Conservation (phyloP, 306 rosid genomes). For the Prosopis cineraria region DNA sequence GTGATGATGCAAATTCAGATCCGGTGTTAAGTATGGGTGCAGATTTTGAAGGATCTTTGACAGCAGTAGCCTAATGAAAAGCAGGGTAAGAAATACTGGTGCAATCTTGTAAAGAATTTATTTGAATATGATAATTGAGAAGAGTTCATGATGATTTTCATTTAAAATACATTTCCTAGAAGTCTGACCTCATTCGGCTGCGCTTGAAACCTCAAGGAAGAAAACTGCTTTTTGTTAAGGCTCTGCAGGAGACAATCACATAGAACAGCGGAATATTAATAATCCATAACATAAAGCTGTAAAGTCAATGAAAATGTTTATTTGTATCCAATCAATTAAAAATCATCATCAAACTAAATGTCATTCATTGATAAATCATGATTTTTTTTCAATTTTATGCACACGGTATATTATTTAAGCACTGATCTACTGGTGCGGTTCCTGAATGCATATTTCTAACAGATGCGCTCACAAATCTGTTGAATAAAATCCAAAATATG, state of each 20-base stretch:
- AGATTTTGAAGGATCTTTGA: conserved; percentile 66
- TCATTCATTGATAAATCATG: background rate
- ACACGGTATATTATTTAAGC: background rate
- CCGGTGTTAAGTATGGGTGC: conserved; percentile 46
- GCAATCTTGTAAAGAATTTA: conserved; percentile 6
- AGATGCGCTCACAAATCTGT: background rate
- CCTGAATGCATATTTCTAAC: conserved; percentile 12
- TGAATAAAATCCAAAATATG: background rate
- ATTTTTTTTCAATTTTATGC: conserved; percentile 8
- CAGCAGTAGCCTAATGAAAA: conserved; percentile 47
- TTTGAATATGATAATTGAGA: conserved; percentile 17
- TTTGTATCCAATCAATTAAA: background rate
- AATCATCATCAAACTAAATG: background rate
- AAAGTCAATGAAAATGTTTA: conserved; percentile 17
- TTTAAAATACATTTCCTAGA: background rate
- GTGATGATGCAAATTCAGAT: conserved; percentile 40
- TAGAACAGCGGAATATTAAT: conserved; percentile 12
- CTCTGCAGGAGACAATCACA: conserved; percentile 50
- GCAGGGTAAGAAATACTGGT: conserved; percentile 11
- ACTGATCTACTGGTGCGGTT: background rate
- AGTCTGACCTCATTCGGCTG: conserved; percentile 48
- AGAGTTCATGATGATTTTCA: background rate
- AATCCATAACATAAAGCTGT: background rate
- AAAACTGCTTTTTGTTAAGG: conserved; percentile 46
- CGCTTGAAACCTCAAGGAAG: conserved; percentile 54